Percentiles rank a stretch among this genome's conserved stretches.
These are phyloP conservation scores for Paxillus ammoniavirescens DNA, from an alignment of 768 basidiomycete species.

Conservation along the genomic window DNA sequence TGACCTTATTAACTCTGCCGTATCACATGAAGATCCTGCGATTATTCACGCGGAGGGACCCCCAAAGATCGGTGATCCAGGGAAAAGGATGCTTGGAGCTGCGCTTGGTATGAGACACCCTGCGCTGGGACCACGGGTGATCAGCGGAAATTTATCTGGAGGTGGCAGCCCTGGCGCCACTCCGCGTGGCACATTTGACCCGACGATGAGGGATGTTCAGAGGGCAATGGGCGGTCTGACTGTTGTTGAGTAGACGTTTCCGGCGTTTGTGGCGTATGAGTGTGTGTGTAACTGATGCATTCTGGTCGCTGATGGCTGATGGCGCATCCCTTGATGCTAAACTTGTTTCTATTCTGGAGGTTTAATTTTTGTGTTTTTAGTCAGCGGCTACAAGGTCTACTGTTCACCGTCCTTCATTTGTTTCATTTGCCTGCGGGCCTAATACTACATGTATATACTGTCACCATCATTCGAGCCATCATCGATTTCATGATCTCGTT, in stretches of 20 bases:
- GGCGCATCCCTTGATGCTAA: constrained; percentile 18
- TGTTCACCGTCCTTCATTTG: constrained; percentile 29
- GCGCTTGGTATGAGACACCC: constrained; percentile 85
- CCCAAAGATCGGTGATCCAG: constrained; percentile 86
- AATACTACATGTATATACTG: constrained; percentile 24
- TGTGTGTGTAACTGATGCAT: constrained; percentile 22
- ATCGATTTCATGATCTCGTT: constrained; percentile 3
- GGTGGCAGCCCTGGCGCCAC: constrained; percentile 27
- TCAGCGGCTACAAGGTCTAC: constrained; percentile 12
- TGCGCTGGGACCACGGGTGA: constrained; percentile 58
- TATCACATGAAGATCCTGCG: constrained; percentile 61
- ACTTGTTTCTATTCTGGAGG: constrained; percentile 18
- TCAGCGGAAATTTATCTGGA: constrained; percentile 40
- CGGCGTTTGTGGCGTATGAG: constrained; percentile 12
- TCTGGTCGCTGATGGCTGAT: constrained; percentile 12
- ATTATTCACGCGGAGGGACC: constrained; percentile 53
- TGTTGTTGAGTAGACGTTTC: constrained; percentile 60
- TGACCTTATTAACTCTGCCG: constrained; percentile 75
- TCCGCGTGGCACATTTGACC: constrained; percentile 45
- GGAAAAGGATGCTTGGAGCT: constrained; percentile 85
- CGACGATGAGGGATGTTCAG: constrained; percentile 65
- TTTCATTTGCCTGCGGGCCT: constrained; percentile 16
- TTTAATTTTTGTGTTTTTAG: constrained; percentile 10
- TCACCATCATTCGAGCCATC: constrained; percentile 18
- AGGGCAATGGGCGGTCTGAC: constrained; percentile 73